Evolutionary conservation across 1,284 basidiomycete species (phyloP).

Genomic region (Apiotrichum porosum): DNA sequence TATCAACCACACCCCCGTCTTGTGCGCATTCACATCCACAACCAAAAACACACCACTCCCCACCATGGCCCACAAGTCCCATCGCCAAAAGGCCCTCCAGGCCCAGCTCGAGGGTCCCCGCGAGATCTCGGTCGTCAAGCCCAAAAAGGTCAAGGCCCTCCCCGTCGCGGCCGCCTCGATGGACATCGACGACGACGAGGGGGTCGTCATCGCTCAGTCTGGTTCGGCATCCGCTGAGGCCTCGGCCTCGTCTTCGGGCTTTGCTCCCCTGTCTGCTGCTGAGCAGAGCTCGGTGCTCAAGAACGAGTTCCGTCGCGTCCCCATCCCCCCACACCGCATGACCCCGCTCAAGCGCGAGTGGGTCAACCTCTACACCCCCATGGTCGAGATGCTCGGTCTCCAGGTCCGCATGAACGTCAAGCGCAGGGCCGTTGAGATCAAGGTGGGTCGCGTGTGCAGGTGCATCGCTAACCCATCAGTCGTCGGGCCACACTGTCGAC

Average conservation of each 20-base stretch:
- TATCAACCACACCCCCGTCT: neutral
- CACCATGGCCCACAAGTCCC: constrained; percentile 48
- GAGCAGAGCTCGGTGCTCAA: constrained; percentile 50
- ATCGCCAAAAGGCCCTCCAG: constrained; percentile 47
- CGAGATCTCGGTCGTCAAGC: constrained; percentile 40
- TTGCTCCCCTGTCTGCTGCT: constrained; percentile 38
- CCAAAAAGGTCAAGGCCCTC: constrained; percentile 21
- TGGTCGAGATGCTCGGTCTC: constrained; percentile 88
- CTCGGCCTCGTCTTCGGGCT: constrained; percentile 35
- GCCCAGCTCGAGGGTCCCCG: constrained; percentile 45
- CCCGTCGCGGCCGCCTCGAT: constrained; percentile 19
- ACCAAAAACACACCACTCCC: neutral
- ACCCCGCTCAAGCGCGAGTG: constrained; percentile 96
- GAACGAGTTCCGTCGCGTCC: constrained; percentile 73
- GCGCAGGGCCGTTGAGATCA: constrained; percentile 81
- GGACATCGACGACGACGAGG: constrained; percentile 29
- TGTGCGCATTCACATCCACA: no score
- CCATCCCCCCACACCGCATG: constrained; percentile 95
- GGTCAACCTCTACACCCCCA: constrained; percentile 92
- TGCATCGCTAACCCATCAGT: no score
- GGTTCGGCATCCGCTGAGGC: constrained; percentile 13
- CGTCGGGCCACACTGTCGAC: constrained; percentile 89
- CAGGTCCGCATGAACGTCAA: constrained; percentile 96
- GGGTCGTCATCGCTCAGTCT: constrained; percentile 24
- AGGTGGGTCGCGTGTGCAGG: no score